A percentile compares a stretch with the other conserved stretches of the same genome.
Evolutionary conservation across 495 filamentous ascomycete species (phyloP).

Genomic region (Haplographium delicatum): DNA sequence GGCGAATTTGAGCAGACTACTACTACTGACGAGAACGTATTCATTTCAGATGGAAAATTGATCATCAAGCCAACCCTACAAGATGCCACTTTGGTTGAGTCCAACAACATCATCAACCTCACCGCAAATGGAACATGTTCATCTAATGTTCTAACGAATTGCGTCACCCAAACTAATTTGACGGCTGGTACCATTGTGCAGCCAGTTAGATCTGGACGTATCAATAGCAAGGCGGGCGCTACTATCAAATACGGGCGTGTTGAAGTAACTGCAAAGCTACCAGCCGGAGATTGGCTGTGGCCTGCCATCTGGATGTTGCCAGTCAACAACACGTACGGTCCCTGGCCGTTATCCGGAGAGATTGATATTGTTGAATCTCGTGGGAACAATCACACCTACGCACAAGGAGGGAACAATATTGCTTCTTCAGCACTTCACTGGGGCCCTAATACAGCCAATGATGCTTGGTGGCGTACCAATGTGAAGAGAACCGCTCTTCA

Average conservation of each 20-base stretch:
- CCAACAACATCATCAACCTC: conserved; percentile 60
- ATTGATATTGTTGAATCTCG: conserved; percentile 78
- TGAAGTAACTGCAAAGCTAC: conserved; percentile 71
- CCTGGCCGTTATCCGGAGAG: conserved; percentile 78
- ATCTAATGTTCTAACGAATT: conserved; percentile 46
- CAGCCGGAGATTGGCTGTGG: conserved; percentile 82
- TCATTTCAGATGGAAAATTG: conserved; percentile 60
- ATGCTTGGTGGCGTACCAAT: conserved; percentile 75
- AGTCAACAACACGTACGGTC: conserved; percentile 61
- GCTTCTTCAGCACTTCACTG: conserved; percentile 77
- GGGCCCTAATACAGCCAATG: conserved; percentile 56
- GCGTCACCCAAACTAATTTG: conserved; percentile 56
- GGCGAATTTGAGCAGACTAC: conserved; percentile 79
- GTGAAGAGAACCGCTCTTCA: conserved; percentile 70
- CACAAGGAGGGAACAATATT: conserved; percentile 75
- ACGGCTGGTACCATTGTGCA: conserved; percentile 72
- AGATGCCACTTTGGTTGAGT: conserved; percentile 55
- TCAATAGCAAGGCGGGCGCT: conserved; percentile 65
- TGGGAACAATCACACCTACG: conserved; percentile 72
- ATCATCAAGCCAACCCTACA: conserved; percentile 74
- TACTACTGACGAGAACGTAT: conserved; percentile 63
- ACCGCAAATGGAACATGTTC: conserved; percentile 60
- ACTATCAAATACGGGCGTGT: conserved; percentile 76
- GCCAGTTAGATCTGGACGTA: conserved; percentile 71
- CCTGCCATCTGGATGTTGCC: conserved; percentile 93